Percentiles rank a stretch among this genome's conserved stretches.
These are phyloP conservation scores for Lantana camara DNA, from an alignment of 257 asterid species.

Conservation along the genomic window DNA sequence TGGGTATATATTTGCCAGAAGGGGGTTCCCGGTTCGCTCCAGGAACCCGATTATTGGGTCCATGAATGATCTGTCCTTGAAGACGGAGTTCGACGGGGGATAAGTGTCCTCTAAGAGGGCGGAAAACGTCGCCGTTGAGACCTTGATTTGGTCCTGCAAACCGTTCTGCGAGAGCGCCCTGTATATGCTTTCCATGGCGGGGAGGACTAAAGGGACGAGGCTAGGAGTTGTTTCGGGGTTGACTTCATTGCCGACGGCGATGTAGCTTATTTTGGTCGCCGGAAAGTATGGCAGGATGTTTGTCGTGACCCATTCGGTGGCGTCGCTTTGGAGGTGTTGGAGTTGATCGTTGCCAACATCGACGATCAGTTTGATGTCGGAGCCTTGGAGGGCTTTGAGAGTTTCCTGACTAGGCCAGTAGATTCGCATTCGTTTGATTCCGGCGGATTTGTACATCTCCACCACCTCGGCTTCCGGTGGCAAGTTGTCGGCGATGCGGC, in stretches of 20 bases:
- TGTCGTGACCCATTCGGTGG: slow-evolving; percentile 39
- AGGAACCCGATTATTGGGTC: slow-evolving; percentile 33
- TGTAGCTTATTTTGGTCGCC: slow-evolving; percentile 36
- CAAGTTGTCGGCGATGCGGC: slow-evolving; percentile 23
- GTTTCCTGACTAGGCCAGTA: slow-evolving; percentile 25
- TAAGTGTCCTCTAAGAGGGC: slow-evolving; percentile 20
- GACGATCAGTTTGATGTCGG: slow-evolving; percentile 41
- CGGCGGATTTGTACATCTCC: slow-evolving; percentile 25
- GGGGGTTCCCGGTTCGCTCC: slow-evolving; percentile 7
- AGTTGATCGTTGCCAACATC: slow-evolving; percentile 34
- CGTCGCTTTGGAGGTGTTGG: slow-evolving; percentile 29
- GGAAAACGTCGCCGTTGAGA: slow-evolving; percentile 38
- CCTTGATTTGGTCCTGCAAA: slow-evolving; percentile 33
- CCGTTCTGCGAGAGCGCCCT: not conserved
- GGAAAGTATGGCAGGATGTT: slow-evolving; percentile 30
- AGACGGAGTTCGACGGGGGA: slow-evolving; percentile 36
- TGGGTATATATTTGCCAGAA: slow-evolving; percentile 48
- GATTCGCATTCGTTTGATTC: slow-evolving; percentile 34
- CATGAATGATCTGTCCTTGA: slow-evolving; percentile 19
- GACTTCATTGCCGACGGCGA: slow-evolving; percentile 51
- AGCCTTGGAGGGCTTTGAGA: slow-evolving; percentile 29
- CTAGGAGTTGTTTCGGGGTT: slow-evolving; percentile 15
- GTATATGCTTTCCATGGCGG: slow-evolving; percentile 39
- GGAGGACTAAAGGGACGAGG: slow-evolving; percentile 17
- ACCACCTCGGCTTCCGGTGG: slow-evolving; percentile 33